A percentile compares a stretch with the other conserved stretches of the same genome.
Conservation (phyloP, 208 protist genomes). For the Trypanosomatidae sp. region DNA sequence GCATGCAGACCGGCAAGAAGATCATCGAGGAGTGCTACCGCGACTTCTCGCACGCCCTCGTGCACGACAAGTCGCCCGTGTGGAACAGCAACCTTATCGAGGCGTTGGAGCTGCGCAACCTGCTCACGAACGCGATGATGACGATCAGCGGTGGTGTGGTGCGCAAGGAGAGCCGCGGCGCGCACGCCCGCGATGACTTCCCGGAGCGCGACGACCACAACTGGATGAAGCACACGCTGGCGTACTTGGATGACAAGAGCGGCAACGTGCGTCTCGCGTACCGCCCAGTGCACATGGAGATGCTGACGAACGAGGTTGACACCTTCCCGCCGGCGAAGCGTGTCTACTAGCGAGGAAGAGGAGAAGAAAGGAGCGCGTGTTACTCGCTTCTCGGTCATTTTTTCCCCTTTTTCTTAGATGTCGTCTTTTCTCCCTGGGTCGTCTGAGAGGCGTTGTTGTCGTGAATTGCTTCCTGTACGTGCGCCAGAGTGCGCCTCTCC, state of each 20-base stretch:
- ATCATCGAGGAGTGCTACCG: conserved; percentile 94
- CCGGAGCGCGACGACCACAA: conserved; percentile 96
- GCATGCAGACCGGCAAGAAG: conserved; percentile 90
- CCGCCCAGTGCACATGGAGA: conserved; percentile 92
- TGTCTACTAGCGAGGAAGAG: conserved; percentile 95
- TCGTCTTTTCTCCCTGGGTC: too few species aligned
- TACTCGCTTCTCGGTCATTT: too few species aligned
- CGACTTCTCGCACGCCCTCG: conserved; percentile 92
- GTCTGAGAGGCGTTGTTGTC: too few species aligned
- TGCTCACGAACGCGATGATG: conserved; percentile 95
- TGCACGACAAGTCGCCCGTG: conserved; percentile 93
- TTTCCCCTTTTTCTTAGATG: too few species aligned
- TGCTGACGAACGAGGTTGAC: conserved; percentile 92
- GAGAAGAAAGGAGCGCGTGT: too few species aligned
- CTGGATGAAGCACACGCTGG: conserved; percentile 99
- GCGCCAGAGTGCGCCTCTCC: too few species aligned
- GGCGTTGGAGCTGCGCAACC: conserved; percentile 98
- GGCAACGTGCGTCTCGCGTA: conserved; percentile 94
- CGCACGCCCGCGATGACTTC: conserved; percentile 98
- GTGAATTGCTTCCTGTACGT: too few species aligned
- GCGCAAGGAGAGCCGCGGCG: conserved; percentile 97
- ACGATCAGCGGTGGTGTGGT: conserved; percentile 94
- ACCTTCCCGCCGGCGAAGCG: conserved; percentile 86
- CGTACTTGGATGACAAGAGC: conserved; percentile 91
- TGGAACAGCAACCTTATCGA: conserved; percentile 99